Base-by-base conservation (phyloP, 2,329 filamentous ascomycete genomes). In the Phyllosticta citriasiana region DNA sequence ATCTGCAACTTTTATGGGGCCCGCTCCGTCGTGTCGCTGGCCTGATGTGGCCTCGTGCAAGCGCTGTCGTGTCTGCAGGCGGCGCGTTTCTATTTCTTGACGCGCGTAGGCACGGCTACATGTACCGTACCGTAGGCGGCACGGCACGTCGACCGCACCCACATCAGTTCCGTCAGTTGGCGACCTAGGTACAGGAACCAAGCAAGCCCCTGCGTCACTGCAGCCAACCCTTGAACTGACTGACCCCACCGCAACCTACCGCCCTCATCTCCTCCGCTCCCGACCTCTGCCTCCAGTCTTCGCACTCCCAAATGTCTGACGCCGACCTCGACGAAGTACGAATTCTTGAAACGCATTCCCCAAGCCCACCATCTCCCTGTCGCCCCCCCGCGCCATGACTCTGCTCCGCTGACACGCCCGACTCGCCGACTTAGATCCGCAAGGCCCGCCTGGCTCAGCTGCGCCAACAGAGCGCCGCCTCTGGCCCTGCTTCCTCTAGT, bases 391-490 rank as follows among this genome's bases (percentile, higher is more conserved):
- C 47, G 55, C 35, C 59, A 63, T 63, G 24, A 65, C 55, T 54
- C 59, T 30, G 27, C 27, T 53, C 57, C 63, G 19, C 71, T 96
- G 88, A 97, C 97, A 72, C 83, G 93, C 73, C 88, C 90, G 75
- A 93, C 93, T 70, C 91, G 94, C 65, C 86, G 40, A 47, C 40
- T 54, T 70, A 96, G 88, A 97, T 97, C 72, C 83, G 93, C 73
- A 88, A 90, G 75, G 93, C 93, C 70, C 91, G 94, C 65, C 86
- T 97, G 60, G 89, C 93, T 76, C 92, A 99, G 79, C 87, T 97
- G 67, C 94, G 95, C 76, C 83, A 91, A 68, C 81, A 84, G 70
- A 67, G 68, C 80, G 88, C 75, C 33, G 77, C 82, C 65, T 80
- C 79, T 63, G 81, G 80, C 62, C 76, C 75, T 59, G 76, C 77